Evolutionary conservation across 2,329 filamentous ascomycete species (phyloP).

Genomic region (Phyllachora maydis): DNA sequence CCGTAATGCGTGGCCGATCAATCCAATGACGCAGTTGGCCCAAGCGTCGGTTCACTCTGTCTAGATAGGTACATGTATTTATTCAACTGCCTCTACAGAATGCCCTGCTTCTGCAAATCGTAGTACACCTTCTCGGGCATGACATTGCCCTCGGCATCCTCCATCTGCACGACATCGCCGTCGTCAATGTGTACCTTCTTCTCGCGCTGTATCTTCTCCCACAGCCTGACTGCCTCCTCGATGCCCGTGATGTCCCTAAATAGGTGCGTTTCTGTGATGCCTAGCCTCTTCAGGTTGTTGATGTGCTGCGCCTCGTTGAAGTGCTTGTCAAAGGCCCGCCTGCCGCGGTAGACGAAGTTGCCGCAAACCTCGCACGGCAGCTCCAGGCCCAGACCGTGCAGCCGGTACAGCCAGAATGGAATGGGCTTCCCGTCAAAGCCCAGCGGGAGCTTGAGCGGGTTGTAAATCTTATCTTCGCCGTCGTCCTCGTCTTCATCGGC

Average conservation of each 20-base stretch:
- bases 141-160: slow-evolving; percentile 90
- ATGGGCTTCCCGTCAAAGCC: slow-evolving; percentile 99
- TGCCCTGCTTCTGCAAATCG: slow-evolving; percentile 80
- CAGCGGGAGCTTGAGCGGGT: slow-evolving; percentile 84
- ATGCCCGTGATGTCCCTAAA: slow-evolving; percentile 92
- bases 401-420: slow-evolving; percentile 94
- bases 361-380: slow-evolving; percentile 94
- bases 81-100: slow-evolving; percentile 37
- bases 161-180: slow-evolving; percentile 90
- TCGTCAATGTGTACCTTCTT: slow-evolving; percentile 57
- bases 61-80: no score
- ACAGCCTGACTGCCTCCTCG: slow-evolving; percentile 68
- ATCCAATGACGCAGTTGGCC: no score
- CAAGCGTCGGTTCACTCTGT: no score
- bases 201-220: slow-evolving; percentile 80
- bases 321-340: slow-evolving; percentile 92
- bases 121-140: slow-evolving; percentile 99
- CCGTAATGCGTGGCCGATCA: no score
- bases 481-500: slow-evolving; percentile 53
- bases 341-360: slow-evolving; percentile 97
- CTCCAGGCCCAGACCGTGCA: slow-evolving; percentile 87
- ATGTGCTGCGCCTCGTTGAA: slow-evolving; percentile 90
- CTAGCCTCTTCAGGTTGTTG: slow-evolving; percentile 81
- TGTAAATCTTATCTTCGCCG: slow-evolving; percentile 81
- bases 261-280: slow-evolving; percentile 75